Evolutionary conservation across 106 monocot species (phyloP), one percentile per base, ranked within the genome.

Genomic region (Dactylorhiza incarnata): DNA sequence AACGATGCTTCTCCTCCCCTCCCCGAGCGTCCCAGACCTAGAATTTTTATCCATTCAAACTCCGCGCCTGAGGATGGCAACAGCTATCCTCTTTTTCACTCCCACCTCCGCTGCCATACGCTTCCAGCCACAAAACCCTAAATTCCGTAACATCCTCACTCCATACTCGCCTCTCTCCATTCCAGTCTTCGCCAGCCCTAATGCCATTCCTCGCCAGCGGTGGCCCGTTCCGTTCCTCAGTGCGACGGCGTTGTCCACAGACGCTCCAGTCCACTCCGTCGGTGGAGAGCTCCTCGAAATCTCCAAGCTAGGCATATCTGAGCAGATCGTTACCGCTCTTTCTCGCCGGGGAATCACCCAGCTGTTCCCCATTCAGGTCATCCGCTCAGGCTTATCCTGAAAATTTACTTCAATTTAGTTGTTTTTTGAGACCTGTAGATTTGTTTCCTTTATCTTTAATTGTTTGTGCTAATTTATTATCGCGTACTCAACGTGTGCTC

Each of bases 351-450:
- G 85, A 7, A 85, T 85, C 72, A 85, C 85, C 26, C 62, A 85
- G 51, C 82, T 85, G 23, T 85, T 85, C 72, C 85, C 85, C n/a
- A 85, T 85, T 78, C 82, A 85, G 82, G 85, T 85, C 24, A 8
- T 37, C 17, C 15, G 10, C 13, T 44, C 6, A 22, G 45, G 68
- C 14, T 68, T 68, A 17, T 68, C 4, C 13, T 68, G 68, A 44
- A 45, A 15, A 11, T 24, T 65, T 65, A 6, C 25, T 52, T 52
- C 3, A 3, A 37, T 37, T 37, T 37, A 37, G 1, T 37, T 37
- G 37, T 37, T 37, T 37, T 37, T 37, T 37, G 37, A 37, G 37
- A 2, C 37, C 2, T 37, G 37, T 2, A 37, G 37, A 37, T 37
- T 37, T 37, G 2, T 37, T 37, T 1, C 37, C 37, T 37, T 37